These are phyloP conservation scores for Eucalyptus paniculata DNA, from an alignment of 345 rosid genomes.

Conservation along the genomic window DNA sequence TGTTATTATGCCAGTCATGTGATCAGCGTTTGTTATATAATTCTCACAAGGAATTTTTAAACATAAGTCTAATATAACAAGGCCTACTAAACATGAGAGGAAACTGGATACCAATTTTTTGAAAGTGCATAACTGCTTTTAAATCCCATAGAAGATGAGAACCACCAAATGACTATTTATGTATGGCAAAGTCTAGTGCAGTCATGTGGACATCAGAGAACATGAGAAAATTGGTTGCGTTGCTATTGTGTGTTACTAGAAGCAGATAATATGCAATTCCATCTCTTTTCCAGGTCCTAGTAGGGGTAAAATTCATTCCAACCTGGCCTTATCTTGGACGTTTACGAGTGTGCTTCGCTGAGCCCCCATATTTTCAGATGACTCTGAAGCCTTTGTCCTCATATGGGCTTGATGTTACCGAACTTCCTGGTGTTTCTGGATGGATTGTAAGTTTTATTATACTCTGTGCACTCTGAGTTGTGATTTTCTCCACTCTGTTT, in stretches of 20 bases:
- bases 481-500: not conserved
- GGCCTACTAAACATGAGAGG: not conserved
- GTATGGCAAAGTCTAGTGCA: not conserved
- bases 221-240: not conserved
- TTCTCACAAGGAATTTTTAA: not conserved
- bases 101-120: not conserved
- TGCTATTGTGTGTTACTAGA: not conserved
- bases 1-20: not conserved
- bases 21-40: not conserved
- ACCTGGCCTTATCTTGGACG: slow-evolving; percentile 91
- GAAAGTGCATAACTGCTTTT: not conserved
- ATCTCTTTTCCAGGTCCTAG: slow-evolving; percentile 43
- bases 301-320: slow-evolving; percentile 83
- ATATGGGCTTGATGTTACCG: slow-evolving; percentile 80
- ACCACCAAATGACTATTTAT: not conserved
- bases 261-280: not conserved
- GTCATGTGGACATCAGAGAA: not conserved
- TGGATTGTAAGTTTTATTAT: slow-evolving; percentile 72
- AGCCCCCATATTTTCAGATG: slow-evolving; percentile 96
- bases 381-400: slow-evolving; percentile 69
- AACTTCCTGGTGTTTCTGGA: slow-evolving; percentile 90
- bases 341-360: slow-evolving; percentile 80
- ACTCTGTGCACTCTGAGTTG: not conserved
- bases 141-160: not conserved
- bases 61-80: not conserved